A percentile compares a stretch with the other conserved stretches of the same genome.
phyloP scores from a whole-genome alignment of 768 basidiomycete species.

The Rubroboletus satanas region DNA sequence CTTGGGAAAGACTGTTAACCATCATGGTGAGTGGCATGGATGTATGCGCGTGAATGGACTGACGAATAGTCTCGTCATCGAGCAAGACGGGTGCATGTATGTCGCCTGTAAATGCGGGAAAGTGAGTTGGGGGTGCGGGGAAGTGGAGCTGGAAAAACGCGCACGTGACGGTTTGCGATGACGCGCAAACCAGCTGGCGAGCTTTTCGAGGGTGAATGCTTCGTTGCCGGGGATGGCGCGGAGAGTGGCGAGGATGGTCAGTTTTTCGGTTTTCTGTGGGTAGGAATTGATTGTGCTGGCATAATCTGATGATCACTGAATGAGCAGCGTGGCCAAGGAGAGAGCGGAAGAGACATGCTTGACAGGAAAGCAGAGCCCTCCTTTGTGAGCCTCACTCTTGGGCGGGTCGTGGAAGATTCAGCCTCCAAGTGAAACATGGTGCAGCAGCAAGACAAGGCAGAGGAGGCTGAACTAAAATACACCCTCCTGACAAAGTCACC shows the following conservation, averaged over 20 bases:
- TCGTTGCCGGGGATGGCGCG: slow-evolving; percentile 24
- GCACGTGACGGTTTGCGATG: slow-evolving; percentile 10
- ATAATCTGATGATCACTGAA: slow-evolving; percentile 13
- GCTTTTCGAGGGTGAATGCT: slow-evolving; percentile 11
- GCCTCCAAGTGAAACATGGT: background rate
- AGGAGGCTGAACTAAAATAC: background rate
- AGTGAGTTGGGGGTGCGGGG: background rate
- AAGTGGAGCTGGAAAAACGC: background rate
- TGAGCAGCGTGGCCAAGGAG: background rate
- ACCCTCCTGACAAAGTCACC: background rate
- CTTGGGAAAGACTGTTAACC: slow-evolving; percentile 24
- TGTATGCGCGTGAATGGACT: slow-evolving; percentile 4
- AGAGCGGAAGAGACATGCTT: background rate
- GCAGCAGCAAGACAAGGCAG: too few species aligned
- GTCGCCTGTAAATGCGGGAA: background rate
- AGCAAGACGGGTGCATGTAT: background rate
- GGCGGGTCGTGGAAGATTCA: slow-evolving; percentile 1
- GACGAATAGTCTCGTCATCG: slow-evolving; percentile 28
- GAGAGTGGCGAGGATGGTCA: slow-evolving; percentile 8
- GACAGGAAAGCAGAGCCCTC: slow-evolving; percentile 4
- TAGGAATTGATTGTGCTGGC: slow-evolving; percentile 11
- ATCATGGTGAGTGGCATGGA: background rate
- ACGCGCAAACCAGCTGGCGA: slow-evolving; percentile 23
- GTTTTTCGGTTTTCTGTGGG: slow-evolving; percentile 14
- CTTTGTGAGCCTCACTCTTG: background rate